These are phyloP conservation scores for Stemphylium beticola DNA, from an alignment of 2,329 filamentous ascomycete species.

Conservation along the genomic window DNA sequence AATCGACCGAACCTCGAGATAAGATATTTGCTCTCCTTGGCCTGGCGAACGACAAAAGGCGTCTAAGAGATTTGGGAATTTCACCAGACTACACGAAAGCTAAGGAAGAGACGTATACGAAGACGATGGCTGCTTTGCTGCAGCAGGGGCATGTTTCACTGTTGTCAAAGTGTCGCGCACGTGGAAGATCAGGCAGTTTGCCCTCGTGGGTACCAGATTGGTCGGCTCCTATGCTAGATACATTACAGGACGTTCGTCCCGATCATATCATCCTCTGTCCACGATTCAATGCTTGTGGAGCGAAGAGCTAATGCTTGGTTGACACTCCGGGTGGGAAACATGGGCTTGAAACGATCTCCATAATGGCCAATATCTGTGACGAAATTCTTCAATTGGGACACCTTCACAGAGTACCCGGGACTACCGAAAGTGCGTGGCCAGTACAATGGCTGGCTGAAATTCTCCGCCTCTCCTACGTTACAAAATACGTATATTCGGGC, in stretches of 20 bases:
- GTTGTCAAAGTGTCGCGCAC: neutral
- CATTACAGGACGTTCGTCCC: neutral
- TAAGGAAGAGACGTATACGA: neutral
- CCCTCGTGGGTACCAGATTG: slow-evolving; percentile 5
- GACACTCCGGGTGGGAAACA: no score
- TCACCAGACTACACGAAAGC: slow-evolving; percentile 9
- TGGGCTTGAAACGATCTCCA: neutral
- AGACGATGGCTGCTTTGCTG: neutral
- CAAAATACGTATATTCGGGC: neutral
- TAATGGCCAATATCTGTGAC: neutral
- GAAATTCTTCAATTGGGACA: neutral
- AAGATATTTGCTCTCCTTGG: slow-evolving; percentile 26
- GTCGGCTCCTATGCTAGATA: neutral
- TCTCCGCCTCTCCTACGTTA: neutral
- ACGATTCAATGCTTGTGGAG: neutral
- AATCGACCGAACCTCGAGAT: slow-evolving; percentile 20
- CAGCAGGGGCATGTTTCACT: neutral
- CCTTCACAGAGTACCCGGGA: neutral
- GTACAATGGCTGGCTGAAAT: neutral
- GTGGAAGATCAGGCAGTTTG: neutral
- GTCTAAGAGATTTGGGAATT: slow-evolving; percentile 1
- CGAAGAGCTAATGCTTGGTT: neutral
- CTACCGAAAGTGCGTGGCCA: neutral
- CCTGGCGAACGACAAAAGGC: slow-evolving; percentile 16
- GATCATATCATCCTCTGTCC: neutral